Base-by-base conservation (phyloP, 2,329 filamentous ascomycete genomes). In the Fusarium incarnatum region DNA sequence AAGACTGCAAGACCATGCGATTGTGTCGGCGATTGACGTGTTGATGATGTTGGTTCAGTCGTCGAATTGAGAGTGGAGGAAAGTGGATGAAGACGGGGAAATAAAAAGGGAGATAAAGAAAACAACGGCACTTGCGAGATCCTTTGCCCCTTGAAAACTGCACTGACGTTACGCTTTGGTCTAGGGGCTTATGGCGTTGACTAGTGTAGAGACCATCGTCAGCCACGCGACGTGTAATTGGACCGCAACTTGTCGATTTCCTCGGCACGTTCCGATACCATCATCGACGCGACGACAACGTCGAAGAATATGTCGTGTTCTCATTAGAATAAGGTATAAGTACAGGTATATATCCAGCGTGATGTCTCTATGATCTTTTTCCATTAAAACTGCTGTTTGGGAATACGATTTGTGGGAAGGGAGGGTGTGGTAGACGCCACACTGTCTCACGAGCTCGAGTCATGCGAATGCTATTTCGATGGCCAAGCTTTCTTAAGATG, bases 291-390 rank as follows among this genome's bases (percentile, higher is more conserved):
- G 28, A 30, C 28, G 28, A 37, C 34, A 7, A 12, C 34, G 12
- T n/a, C 18, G 9, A 37, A 37, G 18, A 7, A 11, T 4, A 37
- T 37, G 3, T 6, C 16, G 10, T 0, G 12, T 37, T 37, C 3
- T 7, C 18, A 37, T 2, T 3, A n/a, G 11, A 1, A 7, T n/a
- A 2, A n/a, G 28, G 6, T 30, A 6, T 7, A 6, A 7, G 3
- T 1, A 13, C 12, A 30, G 28, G 28, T 12, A 13, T 30, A 7
- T 30, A 6, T 30, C 28, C 12, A 30, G 1, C 7, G 28, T 13
- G 5, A 30, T 30, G 28, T 30, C 13, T 30, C 13, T 13, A 8
- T 34, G 5, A 34, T 8, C 18, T 34, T 34, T 22, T 22, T 22
- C 9, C 9, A 37, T 37, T 37, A 4, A 5, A 11, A 10, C 3